Evolutionary conservation across 73 alveolate genomes (phyloP), one percentile per base, ranked within the genome.

Genomic region (Paraurostyla sp.): DNA sequence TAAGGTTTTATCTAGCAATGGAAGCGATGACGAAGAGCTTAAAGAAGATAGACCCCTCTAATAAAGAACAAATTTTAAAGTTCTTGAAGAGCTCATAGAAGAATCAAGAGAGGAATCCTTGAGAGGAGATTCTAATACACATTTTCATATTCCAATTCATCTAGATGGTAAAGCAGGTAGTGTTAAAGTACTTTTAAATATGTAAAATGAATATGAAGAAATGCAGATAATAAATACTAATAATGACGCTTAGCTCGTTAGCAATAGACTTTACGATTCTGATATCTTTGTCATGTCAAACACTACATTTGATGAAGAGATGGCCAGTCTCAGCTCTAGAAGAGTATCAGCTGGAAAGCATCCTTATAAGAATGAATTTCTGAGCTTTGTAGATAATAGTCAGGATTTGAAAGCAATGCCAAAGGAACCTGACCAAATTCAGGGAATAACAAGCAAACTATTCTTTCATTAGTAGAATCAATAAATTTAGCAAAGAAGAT

Each of bases 41-140:
- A 43, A 73, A 65, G 82, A 65, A 35, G 42, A 65, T 38, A 65
- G 82, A 30, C 58, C 82, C 1, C 13, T 65, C 1, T 59, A 59
- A 27, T 27, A 9, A 35, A 32, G 71, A 43, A 46, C 56, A 6
- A 73, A 48, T 18, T 46, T 73, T 7, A 48, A 73, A 25, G 71
- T 73, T 16, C 50, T 73, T 0, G 86, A 73, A 30, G 86, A 73
- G 46, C 35, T 73, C 38, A 73, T 73, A 9, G 86, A 73, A 29
- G 86, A 73, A 45, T 73, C 86, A 29, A 73, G 86, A 73, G 86
- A 73, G 51, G 86, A 73, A 73, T 73, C 86, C 7, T 20, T 73
- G 71, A 73, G 65, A 43, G 65, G 43, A 3, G 86, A 73, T 30
- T 48, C 86, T 22, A 42, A 73, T 45, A 43, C 35, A 22, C 65